Conservation (phyloP, 1,284 basidiomycete genomes). For the Neolentinus lepideus region DNA sequence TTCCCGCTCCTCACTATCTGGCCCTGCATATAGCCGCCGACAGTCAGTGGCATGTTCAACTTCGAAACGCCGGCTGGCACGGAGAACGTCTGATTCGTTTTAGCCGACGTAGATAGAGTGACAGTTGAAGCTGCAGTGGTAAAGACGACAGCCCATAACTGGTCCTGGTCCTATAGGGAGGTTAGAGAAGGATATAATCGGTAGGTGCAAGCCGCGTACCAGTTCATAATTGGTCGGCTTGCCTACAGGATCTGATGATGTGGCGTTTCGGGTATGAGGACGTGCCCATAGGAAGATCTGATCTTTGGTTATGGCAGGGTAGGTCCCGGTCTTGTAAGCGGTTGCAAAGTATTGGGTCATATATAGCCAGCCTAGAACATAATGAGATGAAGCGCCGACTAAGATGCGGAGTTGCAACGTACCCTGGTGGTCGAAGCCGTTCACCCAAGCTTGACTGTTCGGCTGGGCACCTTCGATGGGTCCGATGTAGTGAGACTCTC, state of each 20-base stretch:
- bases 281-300: constrained; percentile 69
- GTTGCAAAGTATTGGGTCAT: constrained; percentile 65
- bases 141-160: constrained; percentile 62
- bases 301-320: constrained; percentile 59
- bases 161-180: constrained; percentile 37
- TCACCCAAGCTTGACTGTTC: constrained; percentile 25
- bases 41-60: constrained; percentile 49
- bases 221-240: constrained; percentile 50
- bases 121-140: constrained; percentile 46
- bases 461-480: constrained; percentile 64
- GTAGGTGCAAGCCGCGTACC: constrained; percentile 19
- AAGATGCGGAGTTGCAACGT: too few species aligned
- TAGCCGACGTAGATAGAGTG: constrained; percentile 41
- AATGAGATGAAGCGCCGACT: too few species aligned
- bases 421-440: constrained; percentile 35
- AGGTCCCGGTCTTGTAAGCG: constrained; percentile 71
- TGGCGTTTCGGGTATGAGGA: constrained; percentile 57
- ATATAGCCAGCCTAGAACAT: constrained; percentile 47
- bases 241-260: constrained; percentile 42
- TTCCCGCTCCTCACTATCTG: constrained; percentile 45
- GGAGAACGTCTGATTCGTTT: constrained; percentile 37
- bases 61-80: constrained; percentile 59
- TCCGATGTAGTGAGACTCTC: constrained; percentile 37
- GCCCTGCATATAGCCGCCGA: constrained; percentile 57
- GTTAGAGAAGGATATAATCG: neutral